Evolutionary conservation across 805 yeast genomes (phyloP), one percentile per base, ranked within the genome.

Genomic region (Metschnikowia hibisci): DNA sequence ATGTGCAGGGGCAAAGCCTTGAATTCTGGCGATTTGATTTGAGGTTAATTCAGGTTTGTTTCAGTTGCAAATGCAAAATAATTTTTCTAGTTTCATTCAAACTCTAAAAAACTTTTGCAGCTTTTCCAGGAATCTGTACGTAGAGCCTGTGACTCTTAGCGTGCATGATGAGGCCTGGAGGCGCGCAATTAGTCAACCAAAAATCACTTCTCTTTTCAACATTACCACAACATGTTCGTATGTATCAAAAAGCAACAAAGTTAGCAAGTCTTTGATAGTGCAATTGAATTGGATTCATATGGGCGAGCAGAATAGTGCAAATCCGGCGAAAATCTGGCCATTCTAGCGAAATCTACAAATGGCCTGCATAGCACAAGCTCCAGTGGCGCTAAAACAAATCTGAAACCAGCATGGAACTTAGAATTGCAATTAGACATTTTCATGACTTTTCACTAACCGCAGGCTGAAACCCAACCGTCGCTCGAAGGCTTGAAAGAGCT

Each of bases 381-480:
- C 9, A 15, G 25, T 4, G 14, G 20, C 25, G 26, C 13, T 16
- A 13, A 16, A 33, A 23, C 22, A 26, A 10, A 11, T n/a, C 10
- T 26, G 18, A 28, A 35, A 25, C 38, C 26, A 33, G 28, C 27
- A 32, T 3, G 13, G 12, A 27, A 6, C 30, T 27, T n/a, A 3
- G 6, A 4, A 9, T 14, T 16, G 6, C 16, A 34, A 20, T 6
- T 8, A 20, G 4, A 9, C 27, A 31, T 20, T 20, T 20, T 6
- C 5, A 20, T 4, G 22, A 4, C 22, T 20, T 20, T 20, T 12
- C 39, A 41, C 42, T 42, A 45, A 42, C 44, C 22, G 8, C 43
- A 60, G 64, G 38, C 57, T 16, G 51, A 58, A 23, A 63, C 63
- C 37, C 74, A 70, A 47, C 75, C 75, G 8, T 62, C 72, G 3